Conservation (phyloP, 169 alveolate genomes). For the Neospora caninum region DNA sequence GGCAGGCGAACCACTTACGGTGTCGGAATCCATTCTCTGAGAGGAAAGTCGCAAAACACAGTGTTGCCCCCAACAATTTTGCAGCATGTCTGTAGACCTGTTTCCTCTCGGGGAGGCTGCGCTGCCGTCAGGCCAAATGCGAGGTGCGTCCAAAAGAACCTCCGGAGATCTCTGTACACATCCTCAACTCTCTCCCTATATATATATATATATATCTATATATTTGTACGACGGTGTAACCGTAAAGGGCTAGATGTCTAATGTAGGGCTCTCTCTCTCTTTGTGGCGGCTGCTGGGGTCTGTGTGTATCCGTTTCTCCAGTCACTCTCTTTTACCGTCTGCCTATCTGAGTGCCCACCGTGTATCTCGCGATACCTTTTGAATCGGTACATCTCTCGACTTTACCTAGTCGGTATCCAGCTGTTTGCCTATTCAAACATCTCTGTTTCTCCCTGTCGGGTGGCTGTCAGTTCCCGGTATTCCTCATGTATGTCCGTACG, state of each 20-base stretch:
- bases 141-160: neutral
- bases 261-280: neutral
- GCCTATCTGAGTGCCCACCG: neutral
- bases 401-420: no score
- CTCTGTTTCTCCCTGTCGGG: no score
- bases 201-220: neutral
- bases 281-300: neutral
- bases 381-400: neutral
- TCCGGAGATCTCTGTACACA: neutral
- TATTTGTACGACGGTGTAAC: neutral
- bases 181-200: neutral
- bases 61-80: no score
- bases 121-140: neutral
- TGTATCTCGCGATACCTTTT: no score
- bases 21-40: no score
- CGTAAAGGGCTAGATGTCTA: neutral
- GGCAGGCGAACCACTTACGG: no score
- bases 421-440: no score
- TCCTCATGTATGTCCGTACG: no score
- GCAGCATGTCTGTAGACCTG: neutral
- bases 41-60: no score
- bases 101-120: slow-evolving; percentile 6
- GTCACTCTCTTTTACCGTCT: neutral
- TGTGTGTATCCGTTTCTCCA: neutral
- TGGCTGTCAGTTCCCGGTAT: no score